phyloP scores from a whole-genome alignment of 2,329 filamentous ascomycete species.

The Talaromyces sp. region DNA sequence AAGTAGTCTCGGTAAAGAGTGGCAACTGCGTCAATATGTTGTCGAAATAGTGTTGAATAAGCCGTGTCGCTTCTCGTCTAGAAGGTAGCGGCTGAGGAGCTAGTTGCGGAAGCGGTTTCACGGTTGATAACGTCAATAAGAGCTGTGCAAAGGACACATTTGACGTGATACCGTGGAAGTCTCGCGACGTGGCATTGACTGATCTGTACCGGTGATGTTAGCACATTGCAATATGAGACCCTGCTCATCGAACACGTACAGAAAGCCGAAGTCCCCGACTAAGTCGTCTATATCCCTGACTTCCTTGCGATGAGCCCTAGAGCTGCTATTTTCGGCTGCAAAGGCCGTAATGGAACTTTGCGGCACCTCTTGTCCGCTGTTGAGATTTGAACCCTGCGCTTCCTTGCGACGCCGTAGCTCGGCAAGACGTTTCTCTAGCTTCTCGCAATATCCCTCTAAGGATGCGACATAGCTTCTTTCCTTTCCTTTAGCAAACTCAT shows the following conservation, averaged over 20 bases:
- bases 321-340: constrained; percentile 27
- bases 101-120: constrained; percentile 65
- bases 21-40: constrained; percentile 79
- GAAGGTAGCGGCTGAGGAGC: constrained; percentile 64
- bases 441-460: constrained; percentile 85
- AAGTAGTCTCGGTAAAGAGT: constrained; percentile 73
- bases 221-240: constrained; percentile 6
- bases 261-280: constrained; percentile 87
- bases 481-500: constrained; percentile 93
- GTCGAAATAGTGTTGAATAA: constrained; percentile 80
- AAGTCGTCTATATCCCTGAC: constrained; percentile 85
- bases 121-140: constrained; percentile 65
- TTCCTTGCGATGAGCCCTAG: constrained; percentile 57
- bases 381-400: constrained; percentile 19
- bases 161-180: constrained; percentile 78
- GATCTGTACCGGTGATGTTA: constrained; percentile 54
- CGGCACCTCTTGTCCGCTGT: constrained; percentile 27
- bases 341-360: constrained; percentile 38
- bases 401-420: constrained; percentile 39
- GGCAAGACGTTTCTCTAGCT: constrained; percentile 71
- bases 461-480: constrained; percentile 96
- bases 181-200: constrained; percentile 88
- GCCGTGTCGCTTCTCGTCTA: constrained; percentile 62
- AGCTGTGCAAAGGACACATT: constrained; percentile 21
- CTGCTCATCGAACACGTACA: constrained; percentile 50